Base-by-base conservation (phyloP, 176 grass and related monocot genomes). In the Musa itinerans region DNA sequence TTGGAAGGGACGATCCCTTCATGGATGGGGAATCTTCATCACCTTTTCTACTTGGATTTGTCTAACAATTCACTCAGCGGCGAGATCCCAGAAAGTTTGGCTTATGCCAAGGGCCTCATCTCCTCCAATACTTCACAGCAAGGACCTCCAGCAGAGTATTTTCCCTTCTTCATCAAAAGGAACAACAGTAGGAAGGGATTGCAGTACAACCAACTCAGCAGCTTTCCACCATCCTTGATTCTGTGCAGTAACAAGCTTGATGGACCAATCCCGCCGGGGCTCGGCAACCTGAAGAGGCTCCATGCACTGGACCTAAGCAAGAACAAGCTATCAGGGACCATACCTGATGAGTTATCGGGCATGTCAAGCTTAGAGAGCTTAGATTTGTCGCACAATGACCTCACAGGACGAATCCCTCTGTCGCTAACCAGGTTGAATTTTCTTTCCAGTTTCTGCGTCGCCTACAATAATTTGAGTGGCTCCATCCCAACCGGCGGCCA, bases 21-120 rank as follows among this genome's bases (percentile, higher is more conserved):
- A 56, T 74, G 72, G 72, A 54, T 74, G 29, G 72, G 72, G 21
- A 27, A 55, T 51, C 53, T 74, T 25, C 20, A 74, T 57, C 13
- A 56, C 17, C 22, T 74, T 15, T 74, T 74, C 52, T 74, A 74
- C 23, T 74, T 74, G 53, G 72, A 74, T 29, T 29, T 74, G 53
- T 74, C 72, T 1, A 74, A 74, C 52, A 74, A 74, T 29, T 74
- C 53, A 17, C 72, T 74, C 52, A 23, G 53, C 22, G 72, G 72
- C 2, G 12, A 57, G 13, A 27, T 74, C 23, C 72, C 72, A 9
- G 53, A 19, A 26, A 74, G 52, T 27, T 74, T 74, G 21, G 54
- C 83, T 1, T 65, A 20, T 19, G 70, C 78, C 43, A 75, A 81
- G 2, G 74, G 78, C 27, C 26, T 92, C 8, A 74, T 74, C 20